Conservation (phyloP, 257 asterid genomes). For the Haberlea rhodopensis region DNA sequence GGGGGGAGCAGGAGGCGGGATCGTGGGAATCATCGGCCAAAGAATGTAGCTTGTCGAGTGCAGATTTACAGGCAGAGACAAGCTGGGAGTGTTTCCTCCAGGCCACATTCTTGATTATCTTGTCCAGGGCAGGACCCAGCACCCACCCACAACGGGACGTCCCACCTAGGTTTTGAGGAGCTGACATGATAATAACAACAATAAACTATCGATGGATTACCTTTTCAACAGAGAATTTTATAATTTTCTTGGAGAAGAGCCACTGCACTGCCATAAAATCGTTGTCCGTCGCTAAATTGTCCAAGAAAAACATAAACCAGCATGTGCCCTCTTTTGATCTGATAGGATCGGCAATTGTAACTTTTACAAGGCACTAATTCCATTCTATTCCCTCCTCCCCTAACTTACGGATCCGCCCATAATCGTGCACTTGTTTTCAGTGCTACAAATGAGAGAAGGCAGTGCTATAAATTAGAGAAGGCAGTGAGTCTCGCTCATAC, state of each 20-base stretch:
- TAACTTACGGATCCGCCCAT: no score
- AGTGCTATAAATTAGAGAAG: no score
- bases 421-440: no score
- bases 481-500: no score
- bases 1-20: constrained; percentile 81
- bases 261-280: background rate
- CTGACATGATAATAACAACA: constrained; percentile 43
- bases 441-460: no score
- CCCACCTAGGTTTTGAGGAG: constrained; percentile 83
- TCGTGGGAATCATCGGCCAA: constrained; percentile 60
- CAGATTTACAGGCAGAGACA: constrained; percentile 86
- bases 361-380: no score
- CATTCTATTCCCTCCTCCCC: no score
- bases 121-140: constrained; percentile 91
- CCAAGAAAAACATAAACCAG: no score
- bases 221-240: background rate
- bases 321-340: no score
- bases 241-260: no score
- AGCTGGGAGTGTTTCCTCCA: constrained; percentile 97
- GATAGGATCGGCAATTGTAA: no score
- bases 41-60: constrained; percentile 82
- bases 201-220: background rate
- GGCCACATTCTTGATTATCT: constrained; percentile 92
- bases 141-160: constrained; percentile 92
- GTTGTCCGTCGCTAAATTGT: background rate